These are phyloP conservation scores for Inosperma sp. DNA, from an alignment of 768 basidiomycete species.

Conservation along the genomic window DNA sequence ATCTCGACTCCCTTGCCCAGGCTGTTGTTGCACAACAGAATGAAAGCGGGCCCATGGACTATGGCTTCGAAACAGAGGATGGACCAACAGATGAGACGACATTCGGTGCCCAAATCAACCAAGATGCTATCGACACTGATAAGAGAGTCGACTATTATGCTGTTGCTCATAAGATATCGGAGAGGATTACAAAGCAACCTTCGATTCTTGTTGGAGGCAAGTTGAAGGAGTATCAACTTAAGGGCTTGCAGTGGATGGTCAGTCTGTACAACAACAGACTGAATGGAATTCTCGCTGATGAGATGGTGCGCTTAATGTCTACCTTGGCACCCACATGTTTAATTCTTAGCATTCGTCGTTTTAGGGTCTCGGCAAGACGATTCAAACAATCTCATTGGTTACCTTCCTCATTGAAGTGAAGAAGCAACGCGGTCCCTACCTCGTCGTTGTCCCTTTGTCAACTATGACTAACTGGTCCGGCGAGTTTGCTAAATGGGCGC, in stretches of 20 bases:
- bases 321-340: background rate
- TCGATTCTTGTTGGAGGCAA: constrained; percentile 77
- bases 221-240: constrained; percentile 91
- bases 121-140: constrained; percentile 59
- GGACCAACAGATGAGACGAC: constrained; percentile 81
- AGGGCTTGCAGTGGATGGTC: constrained; percentile 98
- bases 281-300: constrained; percentile 92
- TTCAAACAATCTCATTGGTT: constrained; percentile 93
- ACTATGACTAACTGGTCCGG: constrained; percentile 98
- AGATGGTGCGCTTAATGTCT: constrained; percentile 61
- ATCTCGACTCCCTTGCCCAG: constrained; percentile 91
- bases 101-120: constrained; percentile 76
- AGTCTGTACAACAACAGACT: constrained; percentile 94
- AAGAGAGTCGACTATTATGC: constrained; percentile 93
- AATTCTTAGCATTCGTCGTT: constrained; percentile 12
- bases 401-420: constrained; percentile 91
- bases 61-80: constrained; percentile 57
- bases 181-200: constrained; percentile 76
- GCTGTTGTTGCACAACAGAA: constrained; percentile 92
- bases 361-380: constrained; percentile 92
- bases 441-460: constrained; percentile 92
- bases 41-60: constrained; percentile 48
- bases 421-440: constrained; percentile 87
- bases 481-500: constrained; percentile 98
- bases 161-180: constrained; percentile 87